Base-by-base conservation (phyloP, 768 basidiomycete genomes). In the Tylopilus rubrobrunneus region DNA sequence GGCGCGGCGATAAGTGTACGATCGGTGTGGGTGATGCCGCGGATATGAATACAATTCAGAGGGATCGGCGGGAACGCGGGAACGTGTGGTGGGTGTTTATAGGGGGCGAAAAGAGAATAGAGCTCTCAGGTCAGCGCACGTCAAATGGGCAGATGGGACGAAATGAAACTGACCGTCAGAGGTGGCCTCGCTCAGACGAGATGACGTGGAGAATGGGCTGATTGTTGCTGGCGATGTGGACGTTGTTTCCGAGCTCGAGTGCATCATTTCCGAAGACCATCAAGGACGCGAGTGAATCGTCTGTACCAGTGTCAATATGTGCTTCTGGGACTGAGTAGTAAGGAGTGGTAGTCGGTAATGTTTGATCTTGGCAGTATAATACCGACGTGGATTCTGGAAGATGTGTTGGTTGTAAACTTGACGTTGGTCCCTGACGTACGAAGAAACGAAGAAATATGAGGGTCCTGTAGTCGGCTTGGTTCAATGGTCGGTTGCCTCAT, bases 101-200 rank as follows among this genome's bases (percentile, higher is more conserved):
- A 34, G 17, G 29, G 12, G 28, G 17, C 37, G 44, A 44, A 29
- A 34, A 42, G 10, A 17, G 28, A 9, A 34, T 34, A 3, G 5
- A 34, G 3, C 19, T 19, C 19, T 19, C 19, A n/a, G 1, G 12
- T 66, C 14, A 63, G 55, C 29, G 8, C 34, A 2, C 7, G 41
- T 23, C 21, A 5, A 17, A 33, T 19, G n/a, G 19, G 11, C 2
- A 28, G 39, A 11, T 33, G 21, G 46, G 17, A 45, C 19, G 8
- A 40, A 48, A 11, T 25, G 37, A 14, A 37, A 17, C 69, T 57
- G 49, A 73, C 72, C 80, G 62, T 83, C 82, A 23, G 81, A 80
- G 23, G 81, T 83, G 23, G 76, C 74, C 39, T 78, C 78, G n/a
- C 79, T 80, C 51, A 68, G 60, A 48, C 59, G 64, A 48, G 73